These are phyloP conservation scores for Debaryomyces udenii DNA, from an alignment of 1,139 yeast species.

Conservation along the genomic window DNA sequence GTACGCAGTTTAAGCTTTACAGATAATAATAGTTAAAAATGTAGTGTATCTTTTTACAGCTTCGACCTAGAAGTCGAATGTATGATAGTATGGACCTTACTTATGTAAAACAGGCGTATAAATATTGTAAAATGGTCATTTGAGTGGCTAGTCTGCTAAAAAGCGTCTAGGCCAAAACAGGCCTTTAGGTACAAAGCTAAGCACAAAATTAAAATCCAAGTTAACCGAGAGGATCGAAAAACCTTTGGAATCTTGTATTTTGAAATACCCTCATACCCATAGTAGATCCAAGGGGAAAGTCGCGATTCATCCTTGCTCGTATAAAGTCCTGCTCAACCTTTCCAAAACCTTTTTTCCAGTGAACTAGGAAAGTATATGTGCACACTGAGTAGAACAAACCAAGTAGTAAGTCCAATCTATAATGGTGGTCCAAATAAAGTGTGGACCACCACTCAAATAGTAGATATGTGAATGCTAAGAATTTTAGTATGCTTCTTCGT, in stretches of 20 bases:
- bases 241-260: constrained; percentile 15
- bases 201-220: too few relatives aligned
- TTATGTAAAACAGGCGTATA: too few relatives aligned
- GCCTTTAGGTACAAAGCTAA: too few relatives aligned
- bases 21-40: too few relatives aligned
- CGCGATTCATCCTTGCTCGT: constrained; percentile 16
- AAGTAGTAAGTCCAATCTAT: constrained; percentile 21
- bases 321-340: constrained; percentile 16
- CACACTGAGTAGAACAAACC: constrained; percentile 19
- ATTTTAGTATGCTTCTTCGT: constrained; percentile 14
- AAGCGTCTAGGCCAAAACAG: too few relatives aligned
- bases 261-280: constrained; percentile 20
- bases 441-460: constrained; percentile 24
- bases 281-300: constrained; percentile 16
- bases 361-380: constrained; percentile 16
- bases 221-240: constrained; percentile 18
- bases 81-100: too few relatives aligned
- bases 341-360: constrained; percentile 16
- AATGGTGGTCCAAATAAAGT: constrained; percentile 21
- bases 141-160: too few relatives aligned
- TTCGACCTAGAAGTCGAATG: too few relatives aligned
- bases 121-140: too few relatives aligned
- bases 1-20: too few relatives aligned
- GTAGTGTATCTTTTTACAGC: too few relatives aligned
- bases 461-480: constrained; percentile 15